phyloP scores from a whole-genome alignment of 2,329 filamentous ascomycete genomes.

The Diaporthe vexans region DNA sequence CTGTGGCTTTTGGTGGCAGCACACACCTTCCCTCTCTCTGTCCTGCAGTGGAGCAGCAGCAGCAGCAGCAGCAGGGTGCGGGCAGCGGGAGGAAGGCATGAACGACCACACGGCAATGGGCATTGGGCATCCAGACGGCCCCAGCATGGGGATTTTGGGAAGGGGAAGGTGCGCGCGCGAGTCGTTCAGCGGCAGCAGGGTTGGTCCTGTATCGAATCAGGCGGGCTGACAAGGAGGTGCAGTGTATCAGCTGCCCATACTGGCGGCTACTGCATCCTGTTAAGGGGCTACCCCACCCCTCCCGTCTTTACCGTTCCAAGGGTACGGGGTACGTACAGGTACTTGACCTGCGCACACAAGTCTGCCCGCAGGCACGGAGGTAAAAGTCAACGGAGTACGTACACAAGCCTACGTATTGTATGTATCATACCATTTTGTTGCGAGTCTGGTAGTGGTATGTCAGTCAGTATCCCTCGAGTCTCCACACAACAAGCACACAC shows the following conservation, averaged over 20 bases:
- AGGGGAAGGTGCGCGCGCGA: constrained; percentile 23
- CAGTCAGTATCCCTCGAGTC: too few relatives aligned
- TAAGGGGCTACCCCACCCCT: constrained; percentile 34
- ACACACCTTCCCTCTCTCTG: too few relatives aligned
- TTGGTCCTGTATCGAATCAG: constrained; percentile 30
- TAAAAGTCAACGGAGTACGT: not conserved
- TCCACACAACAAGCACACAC: not conserved
- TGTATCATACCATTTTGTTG: not conserved
- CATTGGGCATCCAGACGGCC: not conserved
- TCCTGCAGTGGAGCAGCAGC: not conserved
- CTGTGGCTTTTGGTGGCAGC: too few relatives aligned
- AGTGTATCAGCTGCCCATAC: constrained; percentile 36
- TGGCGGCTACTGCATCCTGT: constrained; percentile 34
- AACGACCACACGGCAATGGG: constrained; percentile 4
- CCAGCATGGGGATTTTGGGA: constrained; percentile 21
- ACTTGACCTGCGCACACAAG: not conserved
- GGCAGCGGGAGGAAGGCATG: constrained; percentile 15
- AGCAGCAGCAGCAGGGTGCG: not conserved
- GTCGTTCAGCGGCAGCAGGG: constrained; percentile 17
- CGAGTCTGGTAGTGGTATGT: not conserved
- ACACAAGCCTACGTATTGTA: not conserved
- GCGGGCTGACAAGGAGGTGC: constrained; percentile 4
- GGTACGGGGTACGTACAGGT: not conserved
- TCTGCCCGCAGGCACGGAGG: not conserved
- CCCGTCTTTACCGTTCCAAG: not conserved